phyloP scores from a whole-genome alignment of 2,329 filamentous ascomycete genomes.

The Monilinia aucupariae region DNA sequence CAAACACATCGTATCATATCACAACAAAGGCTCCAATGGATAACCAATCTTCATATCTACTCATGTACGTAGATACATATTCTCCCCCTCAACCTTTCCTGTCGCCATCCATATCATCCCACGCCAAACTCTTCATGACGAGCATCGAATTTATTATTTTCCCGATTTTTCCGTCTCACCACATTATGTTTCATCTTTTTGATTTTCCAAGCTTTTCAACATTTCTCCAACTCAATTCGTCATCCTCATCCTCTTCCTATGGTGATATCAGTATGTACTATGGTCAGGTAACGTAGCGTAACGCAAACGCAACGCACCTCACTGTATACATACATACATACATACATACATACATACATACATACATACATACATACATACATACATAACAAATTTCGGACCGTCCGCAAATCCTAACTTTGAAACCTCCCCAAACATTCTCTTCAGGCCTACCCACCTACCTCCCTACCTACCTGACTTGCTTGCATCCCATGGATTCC shows the following conservation, averaged over 20 bases:
- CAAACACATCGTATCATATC: background rate
- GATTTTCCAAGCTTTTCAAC: too few species aligned
- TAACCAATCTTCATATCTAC: background rate
- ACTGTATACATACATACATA: too few species aligned
- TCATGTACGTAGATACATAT: background rate
- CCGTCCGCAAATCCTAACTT: too few species aligned
- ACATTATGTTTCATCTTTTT: background rate
- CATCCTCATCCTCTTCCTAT: background rate
- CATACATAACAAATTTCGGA: too few species aligned
- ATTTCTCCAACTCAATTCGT: background rate
- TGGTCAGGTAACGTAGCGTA: background rate
- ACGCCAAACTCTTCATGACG: background rate
- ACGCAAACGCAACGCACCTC: background rate
- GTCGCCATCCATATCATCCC: background rate
- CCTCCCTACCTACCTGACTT: background rate
- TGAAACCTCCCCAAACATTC: too few species aligned
- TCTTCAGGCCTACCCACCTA: background rate
- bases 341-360: too few species aligned
- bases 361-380: too few species aligned
- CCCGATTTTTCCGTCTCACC: conserved; percentile 1
- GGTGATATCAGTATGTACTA: background rate
- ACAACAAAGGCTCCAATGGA: background rate
- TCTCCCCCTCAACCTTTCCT: background rate
- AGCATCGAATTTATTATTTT: background rate
- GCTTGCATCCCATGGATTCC: too few species aligned